Evolutionary conservation across 768 basidiomycete genomes (phyloP).

Genomic region (Boletus pseudo-olivaceus): DNA sequence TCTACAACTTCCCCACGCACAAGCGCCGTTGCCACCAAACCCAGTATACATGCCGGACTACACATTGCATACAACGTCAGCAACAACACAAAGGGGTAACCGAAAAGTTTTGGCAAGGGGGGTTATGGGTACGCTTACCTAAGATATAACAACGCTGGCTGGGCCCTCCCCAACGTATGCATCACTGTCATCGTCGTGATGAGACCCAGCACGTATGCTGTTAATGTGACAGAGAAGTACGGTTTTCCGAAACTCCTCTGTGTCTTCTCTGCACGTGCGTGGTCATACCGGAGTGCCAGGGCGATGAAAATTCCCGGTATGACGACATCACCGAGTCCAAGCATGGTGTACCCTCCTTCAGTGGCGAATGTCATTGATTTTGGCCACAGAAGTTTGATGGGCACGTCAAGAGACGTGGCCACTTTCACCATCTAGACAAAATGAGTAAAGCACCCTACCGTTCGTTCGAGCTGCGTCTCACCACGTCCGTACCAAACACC

Average conservation of each 20-base stretch:
- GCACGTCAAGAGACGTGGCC: slow-evolving; percentile 83
- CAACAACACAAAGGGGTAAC: too few relatives aligned
- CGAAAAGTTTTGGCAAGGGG: too few relatives aligned
- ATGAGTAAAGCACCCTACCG: not conserved
- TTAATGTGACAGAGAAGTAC: slow-evolving; percentile 69
- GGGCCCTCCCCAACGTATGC: slow-evolving; percentile 72
- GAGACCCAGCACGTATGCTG: slow-evolving; percentile 74
- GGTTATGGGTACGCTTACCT: slow-evolving; percentile 47
- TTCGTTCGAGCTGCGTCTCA: slow-evolving; percentile 36
- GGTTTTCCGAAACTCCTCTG: slow-evolving; percentile 52
- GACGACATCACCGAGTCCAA: slow-evolving; percentile 88
- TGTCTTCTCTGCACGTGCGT: slow-evolving; percentile 41
- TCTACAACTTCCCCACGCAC: slow-evolving; percentile 65
- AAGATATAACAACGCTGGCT: slow-evolving; percentile 91
- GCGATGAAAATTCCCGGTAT: slow-evolving; percentile 71
- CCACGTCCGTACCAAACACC: slow-evolving; percentile 88
- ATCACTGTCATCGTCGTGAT: slow-evolving; percentile 78
- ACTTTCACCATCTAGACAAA: slow-evolving; percentile 81
- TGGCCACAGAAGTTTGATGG: slow-evolving; percentile 90
- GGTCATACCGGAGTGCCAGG: slow-evolving; percentile 83
- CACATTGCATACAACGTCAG: slow-evolving; percentile 2
- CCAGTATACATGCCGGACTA: slow-evolving; percentile 74
- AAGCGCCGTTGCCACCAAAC: slow-evolving; percentile 58
- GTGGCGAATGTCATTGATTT: slow-evolving; percentile 54
- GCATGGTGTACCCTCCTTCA: slow-evolving; percentile 73